These are phyloP conservation scores for Biscogniauxia mediterranea DNA, from an alignment of 2,329 filamentous ascomycete genomes.

Conservation along the genomic window DNA sequence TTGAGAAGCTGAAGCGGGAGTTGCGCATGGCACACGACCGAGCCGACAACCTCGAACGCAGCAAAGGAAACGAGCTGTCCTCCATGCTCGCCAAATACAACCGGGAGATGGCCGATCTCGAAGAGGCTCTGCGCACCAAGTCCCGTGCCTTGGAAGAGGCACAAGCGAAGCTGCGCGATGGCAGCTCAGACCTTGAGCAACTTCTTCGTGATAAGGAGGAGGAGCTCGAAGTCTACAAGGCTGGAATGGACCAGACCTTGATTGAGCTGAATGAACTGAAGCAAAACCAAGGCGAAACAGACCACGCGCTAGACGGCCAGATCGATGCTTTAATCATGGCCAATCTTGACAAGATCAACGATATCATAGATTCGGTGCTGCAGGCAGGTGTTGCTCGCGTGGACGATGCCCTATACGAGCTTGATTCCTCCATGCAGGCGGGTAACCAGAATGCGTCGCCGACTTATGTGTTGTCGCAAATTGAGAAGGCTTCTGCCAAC, in stretches of 20 bases:
- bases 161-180: constrained; percentile 73
- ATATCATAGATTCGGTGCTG: constrained; percentile 94
- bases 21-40: constrained; percentile 87
- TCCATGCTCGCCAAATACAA: constrained; percentile 95
- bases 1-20: constrained; percentile 93
- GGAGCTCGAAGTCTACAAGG: constrained; percentile 96
- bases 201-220: constrained; percentile 92
- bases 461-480: constrained; percentile 90
- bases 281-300: constrained; percentile 70
- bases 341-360: constrained; percentile 90
- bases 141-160: constrained; percentile 82
- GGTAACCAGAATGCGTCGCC: constrained; percentile 98
- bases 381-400: constrained; percentile 91
- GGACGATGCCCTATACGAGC: constrained; percentile 93
- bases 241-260: constrained; percentile 93
- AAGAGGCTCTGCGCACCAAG: constrained; percentile 88
- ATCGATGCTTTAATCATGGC: constrained; percentile 86
- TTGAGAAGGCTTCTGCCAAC: constrained; percentile 91
- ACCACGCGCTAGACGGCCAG: constrained; percentile 81
- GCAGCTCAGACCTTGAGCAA: constrained; percentile 80
- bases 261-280: constrained; percentile 88
- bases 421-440: constrained; percentile 97
- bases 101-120: constrained; percentile 92
- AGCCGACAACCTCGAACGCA: constrained; percentile 86
- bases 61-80: constrained; percentile 93